Conservation (phyloP, 2,329 filamentous ascomycete species). For the Coniochaeta sp. region DNA sequence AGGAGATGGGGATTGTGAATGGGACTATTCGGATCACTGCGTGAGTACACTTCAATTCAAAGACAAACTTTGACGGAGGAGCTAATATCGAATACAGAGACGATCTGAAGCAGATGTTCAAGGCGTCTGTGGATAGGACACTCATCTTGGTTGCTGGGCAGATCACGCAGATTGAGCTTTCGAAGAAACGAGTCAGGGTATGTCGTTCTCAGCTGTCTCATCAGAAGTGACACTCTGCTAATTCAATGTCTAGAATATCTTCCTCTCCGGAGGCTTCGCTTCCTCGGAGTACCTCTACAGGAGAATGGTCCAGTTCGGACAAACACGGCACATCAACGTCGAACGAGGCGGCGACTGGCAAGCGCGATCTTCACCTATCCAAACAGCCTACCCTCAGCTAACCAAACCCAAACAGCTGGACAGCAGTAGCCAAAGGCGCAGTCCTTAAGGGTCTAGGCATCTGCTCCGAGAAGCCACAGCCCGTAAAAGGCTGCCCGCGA, state of each 20-base stretch:
- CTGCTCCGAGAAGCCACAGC: slow-evolving; percentile 13
- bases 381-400: no score
- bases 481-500: slow-evolving; percentile 11
- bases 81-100: slow-evolving; percentile 6
- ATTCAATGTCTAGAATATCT: slow-evolving; percentile 12
- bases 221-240: neutral
- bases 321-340: slow-evolving; percentile 11
- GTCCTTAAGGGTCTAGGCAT: slow-evolving; percentile 19
- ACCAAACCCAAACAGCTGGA: slow-evolving; percentile 14
- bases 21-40: slow-evolving; percentile 10
- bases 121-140: slow-evolving; percentile 14
- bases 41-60: neutral
- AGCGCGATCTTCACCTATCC: no score
- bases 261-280: slow-evolving; percentile 18
- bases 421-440: slow-evolving; percentile 17
- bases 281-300: slow-evolving; percentile 14
- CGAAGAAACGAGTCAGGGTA: slow-evolving; percentile 13
- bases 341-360: slow-evolving; percentile 14
- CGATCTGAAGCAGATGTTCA: slow-evolving; percentile 15
- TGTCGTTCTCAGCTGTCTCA: neutral
- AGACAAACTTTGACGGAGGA: neutral
- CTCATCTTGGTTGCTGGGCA: slow-evolving; percentile 14
- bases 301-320: slow-evolving; percentile 11
- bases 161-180: slow-evolving; percentile 9
- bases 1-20: slow-evolving; percentile 10